phyloP scores from a whole-genome alignment of 768 basidiomycete species.

The Pleurotus giganteus region DNA sequence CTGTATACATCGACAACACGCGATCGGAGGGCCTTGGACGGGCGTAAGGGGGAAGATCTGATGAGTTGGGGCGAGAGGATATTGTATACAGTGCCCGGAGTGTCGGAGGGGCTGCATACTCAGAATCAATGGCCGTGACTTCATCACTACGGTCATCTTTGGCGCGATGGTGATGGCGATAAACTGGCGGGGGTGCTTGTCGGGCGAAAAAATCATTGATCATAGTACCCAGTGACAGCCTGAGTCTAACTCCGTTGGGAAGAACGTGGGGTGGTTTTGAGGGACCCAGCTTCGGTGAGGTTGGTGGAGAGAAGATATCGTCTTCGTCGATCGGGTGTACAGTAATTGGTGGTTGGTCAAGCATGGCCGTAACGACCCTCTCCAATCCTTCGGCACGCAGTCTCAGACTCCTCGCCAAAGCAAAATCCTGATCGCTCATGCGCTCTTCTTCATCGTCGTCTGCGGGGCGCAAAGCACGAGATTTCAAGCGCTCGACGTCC shows the following conservation, averaged over 20 bases:
- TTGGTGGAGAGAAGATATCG: constrained; percentile 49
- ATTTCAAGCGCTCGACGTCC: constrained; percentile 46
- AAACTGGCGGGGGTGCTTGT: constrained; percentile 54
- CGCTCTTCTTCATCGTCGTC: constrained; percentile 58
- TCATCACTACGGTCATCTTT: constrained; percentile 18
- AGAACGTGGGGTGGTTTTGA: constrained; percentile 55
- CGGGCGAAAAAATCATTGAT: constrained; percentile 83
- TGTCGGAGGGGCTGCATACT: constrained; percentile 21
- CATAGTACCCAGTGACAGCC: constrained; percentile 72
- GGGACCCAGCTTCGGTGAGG: constrained; percentile 43
- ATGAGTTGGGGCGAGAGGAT: constrained; percentile 2
- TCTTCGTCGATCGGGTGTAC: constrained; percentile 56
- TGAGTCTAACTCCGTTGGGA: constrained; percentile 78
- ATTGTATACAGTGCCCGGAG: constrained; percentile 1
- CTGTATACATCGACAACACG: constrained; percentile 50
- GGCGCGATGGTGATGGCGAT: constrained; percentile 35
- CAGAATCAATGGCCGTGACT: constrained; percentile 14
- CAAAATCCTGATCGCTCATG: constrained; percentile 55
- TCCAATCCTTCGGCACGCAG: constrained; percentile 80
- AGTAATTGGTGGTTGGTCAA: constrained; percentile 67
- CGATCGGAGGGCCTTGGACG: constrained; percentile 34
- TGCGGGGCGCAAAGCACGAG: constrained; percentile 40
- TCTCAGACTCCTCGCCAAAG: constrained; percentile 60
- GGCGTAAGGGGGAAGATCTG: constrained; percentile 4
- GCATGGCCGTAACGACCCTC: constrained; percentile 79